Evolutionary conservation across 2,329 filamentous ascomycete genomes (phyloP).

Genomic region (Metarhizium humberi): DNA sequence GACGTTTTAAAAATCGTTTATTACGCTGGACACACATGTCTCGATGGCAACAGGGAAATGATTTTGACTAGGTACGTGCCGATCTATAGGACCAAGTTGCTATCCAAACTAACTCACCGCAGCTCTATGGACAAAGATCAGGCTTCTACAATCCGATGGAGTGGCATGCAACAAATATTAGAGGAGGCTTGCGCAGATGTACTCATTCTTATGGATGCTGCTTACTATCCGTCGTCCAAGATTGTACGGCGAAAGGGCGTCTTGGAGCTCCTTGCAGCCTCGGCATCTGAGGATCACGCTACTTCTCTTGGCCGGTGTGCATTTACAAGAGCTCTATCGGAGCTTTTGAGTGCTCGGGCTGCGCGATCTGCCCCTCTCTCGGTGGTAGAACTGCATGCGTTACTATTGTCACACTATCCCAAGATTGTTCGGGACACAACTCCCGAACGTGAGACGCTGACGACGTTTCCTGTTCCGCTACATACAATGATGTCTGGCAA

Average conservation of each 20-base stretch:
- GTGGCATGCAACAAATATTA: constrained; percentile 44
- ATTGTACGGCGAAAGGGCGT: constrained; percentile 43
- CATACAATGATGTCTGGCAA: constrained; percentile 47
- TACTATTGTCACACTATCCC: constrained; percentile 41
- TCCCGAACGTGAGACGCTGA: constrained; percentile 35
- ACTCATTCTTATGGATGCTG: constrained; percentile 49
- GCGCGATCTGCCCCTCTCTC: constrained; percentile 37
- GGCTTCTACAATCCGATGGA: constrained; percentile 43
- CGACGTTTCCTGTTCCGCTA: constrained; percentile 43
- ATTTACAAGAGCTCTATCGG: constrained; percentile 41
- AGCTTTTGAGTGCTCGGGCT: constrained; percentile 39
- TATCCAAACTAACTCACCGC: background rate
- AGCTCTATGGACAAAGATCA: constrained; percentile 39
- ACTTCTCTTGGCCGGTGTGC: constrained; percentile 36
- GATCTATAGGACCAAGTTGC: constrained; percentile 9
- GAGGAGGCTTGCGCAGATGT: constrained; percentile 48
- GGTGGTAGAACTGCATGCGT: constrained; percentile 44
- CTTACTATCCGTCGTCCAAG: constrained; percentile 45
- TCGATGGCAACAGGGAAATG: constrained; percentile 48
- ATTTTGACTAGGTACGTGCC: constrained; percentile 42
- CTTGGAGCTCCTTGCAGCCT: constrained; percentile 47
- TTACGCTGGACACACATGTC: constrained; percentile 45
- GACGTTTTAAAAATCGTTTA: constrained; percentile 51
- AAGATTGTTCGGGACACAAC: constrained; percentile 40
- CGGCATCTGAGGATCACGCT: constrained; percentile 42